Percentiles rank a stretch among this genome's conserved stretches.
Conservation (phyloP, 306 rosid species). For the Dalbergia cultrata region DNA sequence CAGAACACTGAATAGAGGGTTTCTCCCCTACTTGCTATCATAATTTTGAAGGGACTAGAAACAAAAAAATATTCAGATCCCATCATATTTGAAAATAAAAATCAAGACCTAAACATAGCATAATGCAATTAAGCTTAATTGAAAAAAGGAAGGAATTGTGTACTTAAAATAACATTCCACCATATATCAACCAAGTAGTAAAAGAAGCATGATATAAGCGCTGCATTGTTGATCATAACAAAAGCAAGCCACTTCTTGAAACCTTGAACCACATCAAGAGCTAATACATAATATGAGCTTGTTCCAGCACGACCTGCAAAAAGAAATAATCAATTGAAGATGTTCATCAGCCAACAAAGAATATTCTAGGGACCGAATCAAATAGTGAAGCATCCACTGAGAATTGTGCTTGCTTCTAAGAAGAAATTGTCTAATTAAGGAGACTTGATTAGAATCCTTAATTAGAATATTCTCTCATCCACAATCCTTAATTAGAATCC, state of each 20-base stretch:
- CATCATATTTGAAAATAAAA: slow-evolving; percentile 39
- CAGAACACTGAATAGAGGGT: slow-evolving; percentile 34
- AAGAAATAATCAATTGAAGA: slow-evolving; percentile 64
- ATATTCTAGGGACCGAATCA: slow-evolving; percentile 68
- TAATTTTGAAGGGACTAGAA: slow-evolving; percentile 12
- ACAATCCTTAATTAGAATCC: no score
- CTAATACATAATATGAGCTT: slow-evolving; percentile 57
- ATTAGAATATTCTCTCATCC: slow-evolving; percentile 45
- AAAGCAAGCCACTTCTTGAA: slow-evolving; percentile 77
- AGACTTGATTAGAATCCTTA: slow-evolving; percentile 49
- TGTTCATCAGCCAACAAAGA: slow-evolving; percentile 63
- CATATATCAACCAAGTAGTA: slow-evolving; percentile 90
- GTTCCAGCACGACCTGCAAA: slow-evolving; percentile 84
- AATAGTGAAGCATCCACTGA: slow-evolving; percentile 68
- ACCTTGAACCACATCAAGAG: slow-evolving; percentile 74
- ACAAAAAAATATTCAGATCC: slow-evolving; percentile 36
- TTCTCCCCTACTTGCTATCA: slow-evolving; percentile 16
- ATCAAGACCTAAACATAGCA: slow-evolving; percentile 40
- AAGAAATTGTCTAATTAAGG: slow-evolving; percentile 45
- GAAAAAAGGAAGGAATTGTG: slow-evolving; percentile 27
- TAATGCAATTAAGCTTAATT: slow-evolving; percentile 42
- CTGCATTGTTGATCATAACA: slow-evolving; percentile 74
- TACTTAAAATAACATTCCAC: slow-evolving; percentile 66
- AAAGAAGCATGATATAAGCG: slow-evolving; percentile 75
- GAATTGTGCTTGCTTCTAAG: slow-evolving; percentile 53